Conservation (phyloP, 1,139 yeast species). For the Barnettozyma hawaiiensis region DNA sequence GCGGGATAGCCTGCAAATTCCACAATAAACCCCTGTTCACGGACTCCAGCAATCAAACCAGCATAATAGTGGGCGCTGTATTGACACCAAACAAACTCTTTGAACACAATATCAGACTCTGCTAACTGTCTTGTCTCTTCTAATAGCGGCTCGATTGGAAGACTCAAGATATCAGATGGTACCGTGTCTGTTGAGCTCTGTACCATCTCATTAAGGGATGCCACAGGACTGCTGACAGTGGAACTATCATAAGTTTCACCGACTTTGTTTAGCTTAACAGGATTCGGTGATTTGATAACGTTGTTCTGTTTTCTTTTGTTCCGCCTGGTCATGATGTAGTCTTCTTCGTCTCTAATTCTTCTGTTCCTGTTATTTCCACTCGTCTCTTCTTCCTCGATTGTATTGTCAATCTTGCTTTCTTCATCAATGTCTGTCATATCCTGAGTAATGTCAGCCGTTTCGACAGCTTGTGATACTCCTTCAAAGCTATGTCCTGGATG, state of each 20-base stretch:
- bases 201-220: background rate
- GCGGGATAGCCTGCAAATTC: slow-evolving; percentile 21
- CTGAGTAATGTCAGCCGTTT: slow-evolving; percentile 18
- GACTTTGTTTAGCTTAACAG: background rate
- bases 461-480: background rate
- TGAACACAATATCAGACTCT: slow-evolving; percentile 26
- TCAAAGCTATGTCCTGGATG: background rate
- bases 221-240: background rate
- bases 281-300: slow-evolving; percentile 1
- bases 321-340: background rate
- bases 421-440: slow-evolving; percentile 26
- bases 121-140: slow-evolving; percentile 12
- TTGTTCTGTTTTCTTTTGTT: background rate
- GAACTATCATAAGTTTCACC: background rate
- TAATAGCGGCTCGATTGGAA: slow-evolving; percentile 1
- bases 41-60: slow-evolving; percentile 25
- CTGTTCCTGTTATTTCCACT: background rate
- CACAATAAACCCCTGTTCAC: slow-evolving; percentile 17
- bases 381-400: slow-evolving; percentile 14
- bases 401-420: slow-evolving; percentile 17
- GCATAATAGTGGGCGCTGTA: slow-evolving; percentile 31
- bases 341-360: slow-evolving; percentile 1
- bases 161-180: background rate
- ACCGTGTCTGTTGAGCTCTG: background rate
- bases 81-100: slow-evolving; percentile 32